phyloP scores from a whole-genome alignment of 495 filamentous ascomycete species.

The Penicillium bialowiezense region DNA sequence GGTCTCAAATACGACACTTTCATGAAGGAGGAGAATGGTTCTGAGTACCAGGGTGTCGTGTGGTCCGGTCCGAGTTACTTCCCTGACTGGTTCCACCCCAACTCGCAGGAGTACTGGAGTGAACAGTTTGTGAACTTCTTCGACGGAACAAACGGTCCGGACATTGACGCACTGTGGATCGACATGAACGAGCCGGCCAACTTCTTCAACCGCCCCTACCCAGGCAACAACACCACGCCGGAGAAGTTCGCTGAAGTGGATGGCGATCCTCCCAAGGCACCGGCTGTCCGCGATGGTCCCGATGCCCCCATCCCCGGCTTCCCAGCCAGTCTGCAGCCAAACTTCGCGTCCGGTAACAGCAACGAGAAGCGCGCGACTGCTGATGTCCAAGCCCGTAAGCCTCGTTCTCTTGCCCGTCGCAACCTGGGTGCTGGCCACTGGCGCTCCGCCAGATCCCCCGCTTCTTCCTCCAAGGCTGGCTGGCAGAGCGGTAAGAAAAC shows the following conservation, averaged over 20 bases:
- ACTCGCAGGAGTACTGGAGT: constrained; percentile 21
- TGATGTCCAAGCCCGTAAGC: background rate
- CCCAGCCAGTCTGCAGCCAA: constrained; percentile 19
- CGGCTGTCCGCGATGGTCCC: constrained; percentile 13
- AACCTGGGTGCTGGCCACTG: constrained; percentile 18
- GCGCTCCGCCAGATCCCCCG: constrained; percentile 2
- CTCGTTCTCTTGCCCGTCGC: constrained; percentile 5
- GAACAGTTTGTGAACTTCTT: constrained; percentile 11
- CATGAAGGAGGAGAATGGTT: constrained; percentile 14
- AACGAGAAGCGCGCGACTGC: constrained; percentile 1
- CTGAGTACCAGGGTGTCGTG: constrained; percentile 19
- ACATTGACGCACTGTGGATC: constrained; percentile 25
- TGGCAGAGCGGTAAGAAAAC: constrained; percentile 9
- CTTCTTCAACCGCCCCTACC: constrained; percentile 15
- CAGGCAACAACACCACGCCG: constrained; percentile 12
- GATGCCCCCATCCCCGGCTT: constrained; percentile 20
- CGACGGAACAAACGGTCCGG: constrained; percentile 10
- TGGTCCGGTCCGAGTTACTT: constrained; percentile 25
- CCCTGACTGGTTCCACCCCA: constrained; percentile 25
- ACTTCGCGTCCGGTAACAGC: constrained; percentile 5
- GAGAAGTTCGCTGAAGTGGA: constrained; percentile 10
- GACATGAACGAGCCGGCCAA: constrained; percentile 26
- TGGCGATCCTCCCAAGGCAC: constrained; percentile 16
- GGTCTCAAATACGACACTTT: constrained; percentile 16
- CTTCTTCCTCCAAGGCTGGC: background rate